Percentiles rank a stretch among this genome's conserved stretches.
These are phyloP conservation scores for Cyanodermella asteris DNA, from an alignment of 2,329 filamentous ascomycete genomes.

Conservation along the genomic window DNA sequence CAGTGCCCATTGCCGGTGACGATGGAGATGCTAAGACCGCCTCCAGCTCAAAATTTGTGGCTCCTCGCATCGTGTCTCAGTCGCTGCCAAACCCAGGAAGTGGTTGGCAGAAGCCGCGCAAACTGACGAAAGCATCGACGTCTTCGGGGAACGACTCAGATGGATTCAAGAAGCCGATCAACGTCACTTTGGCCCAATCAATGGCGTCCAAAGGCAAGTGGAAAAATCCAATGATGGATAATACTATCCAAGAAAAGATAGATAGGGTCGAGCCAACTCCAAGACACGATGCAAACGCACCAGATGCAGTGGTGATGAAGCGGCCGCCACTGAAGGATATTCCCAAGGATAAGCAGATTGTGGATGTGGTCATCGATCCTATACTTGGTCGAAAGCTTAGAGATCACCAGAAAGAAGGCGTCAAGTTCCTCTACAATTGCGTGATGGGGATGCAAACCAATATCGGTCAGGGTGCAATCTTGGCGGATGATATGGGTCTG, in stretches of 20 bases:
- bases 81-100: slow-evolving; percentile 3
- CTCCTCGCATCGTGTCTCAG: too few species aligned
- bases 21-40: too few species aligned
- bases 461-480: slow-evolving; percentile 45
- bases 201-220: slow-evolving; percentile 27
- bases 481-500: slow-evolving; percentile 57
- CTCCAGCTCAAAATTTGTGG: slow-evolving; percentile 6
- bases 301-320: slow-evolving; percentile 45
- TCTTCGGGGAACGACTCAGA: too few species aligned
- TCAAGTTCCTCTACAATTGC: slow-evolving; percentile 52
- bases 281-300: slow-evolving; percentile 40
- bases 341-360: slow-evolving; percentile 40
- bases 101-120: slow-evolving; percentile 7
- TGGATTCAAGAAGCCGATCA: slow-evolving; percentile 10
- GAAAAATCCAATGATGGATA: slow-evolving; percentile 38
- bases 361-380: slow-evolving; percentile 54
- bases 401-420: slow-evolving; percentile 46
- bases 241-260: slow-evolving; percentile 26
- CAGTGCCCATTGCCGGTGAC: too few species aligned
- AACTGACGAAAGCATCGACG: neutral
- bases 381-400: slow-evolving; percentile 39
- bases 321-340: slow-evolving; percentile 30
- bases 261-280: slow-evolving; percentile 29
- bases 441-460: slow-evolving; percentile 50
- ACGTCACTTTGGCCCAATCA: slow-evolving; percentile 16